Percentiles rank a stretch among this genome's conserved stretches.
These are phyloP conservation scores for Boletus patriciae DNA, from an alignment of 768 basidiomycete genomes.

Conservation along the genomic window DNA sequence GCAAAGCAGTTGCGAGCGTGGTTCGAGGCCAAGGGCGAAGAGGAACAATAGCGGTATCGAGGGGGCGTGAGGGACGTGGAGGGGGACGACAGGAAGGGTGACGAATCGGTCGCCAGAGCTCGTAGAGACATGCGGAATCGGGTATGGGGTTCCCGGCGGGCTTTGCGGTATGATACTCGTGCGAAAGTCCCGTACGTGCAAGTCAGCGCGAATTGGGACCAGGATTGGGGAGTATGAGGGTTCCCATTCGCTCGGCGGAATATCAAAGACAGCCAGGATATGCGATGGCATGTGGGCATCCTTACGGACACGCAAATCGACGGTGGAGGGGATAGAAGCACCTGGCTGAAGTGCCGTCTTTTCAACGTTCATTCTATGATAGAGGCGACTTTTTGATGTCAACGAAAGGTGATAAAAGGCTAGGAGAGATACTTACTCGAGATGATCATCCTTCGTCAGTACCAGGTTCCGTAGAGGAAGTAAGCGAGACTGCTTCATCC, in stretches of 20 bases:
- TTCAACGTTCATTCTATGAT: slow-evolving; percentile 36
- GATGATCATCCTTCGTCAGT: slow-evolving; percentile 24
- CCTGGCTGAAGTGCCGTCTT: slow-evolving; percentile 24
- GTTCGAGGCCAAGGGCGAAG: slow-evolving; percentile 55
- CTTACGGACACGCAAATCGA: slow-evolving; percentile 49
- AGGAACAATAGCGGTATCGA: slow-evolving; percentile 60
- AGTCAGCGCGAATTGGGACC: slow-evolving; percentile 52
- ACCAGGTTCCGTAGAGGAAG: slow-evolving; percentile 25
- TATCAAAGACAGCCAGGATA: slow-evolving; percentile 48
- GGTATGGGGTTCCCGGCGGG: slow-evolving; percentile 35
- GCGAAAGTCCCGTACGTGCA: slow-evolving; percentile 43
- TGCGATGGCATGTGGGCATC: slow-evolving; percentile 56
- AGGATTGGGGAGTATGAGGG: slow-evolving; percentile 41
- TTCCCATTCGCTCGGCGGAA: slow-evolving; percentile 30
- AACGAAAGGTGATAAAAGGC: not conserved
- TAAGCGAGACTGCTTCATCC: slow-evolving; percentile 25
- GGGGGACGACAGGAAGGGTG: slow-evolving; percentile 52
- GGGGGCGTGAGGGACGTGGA: slow-evolving; percentile 49
- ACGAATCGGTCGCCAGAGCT: slow-evolving; percentile 34
- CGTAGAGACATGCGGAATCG: slow-evolving; percentile 29
- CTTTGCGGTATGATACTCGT: slow-evolving; percentile 37
- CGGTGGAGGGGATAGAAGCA: slow-evolving; percentile 39
- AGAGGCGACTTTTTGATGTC: slow-evolving; percentile 29
- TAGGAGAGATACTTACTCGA: slow-evolving; percentile 24
- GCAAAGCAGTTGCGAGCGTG: slow-evolving; percentile 46